These are phyloP conservation scores for Nitzschia sp. DNA, from an alignment of 108 stramenopile genomes.

Conservation along the genomic window DNA sequence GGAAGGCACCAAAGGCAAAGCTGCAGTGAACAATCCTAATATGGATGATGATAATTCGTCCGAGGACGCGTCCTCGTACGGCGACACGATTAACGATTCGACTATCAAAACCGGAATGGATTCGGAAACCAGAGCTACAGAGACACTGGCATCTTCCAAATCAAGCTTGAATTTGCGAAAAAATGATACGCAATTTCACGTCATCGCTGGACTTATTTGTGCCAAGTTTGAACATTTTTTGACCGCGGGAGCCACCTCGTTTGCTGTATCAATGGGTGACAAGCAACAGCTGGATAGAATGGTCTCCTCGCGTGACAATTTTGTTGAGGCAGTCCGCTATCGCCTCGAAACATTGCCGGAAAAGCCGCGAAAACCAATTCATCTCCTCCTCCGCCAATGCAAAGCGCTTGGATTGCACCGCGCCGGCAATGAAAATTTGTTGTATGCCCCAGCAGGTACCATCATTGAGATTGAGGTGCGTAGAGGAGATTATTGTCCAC, in stretches of 20 bases:
- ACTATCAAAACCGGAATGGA: not conserved
- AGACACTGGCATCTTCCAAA: not conserved
- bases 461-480: conserved; percentile 24
- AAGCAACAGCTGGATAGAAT: conserved; percentile 53
- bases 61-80: not conserved
- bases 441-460: conserved; percentile 41
- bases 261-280: conserved; percentile 50
- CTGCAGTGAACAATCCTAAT: no score
- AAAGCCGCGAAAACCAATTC: conserved; percentile 29
- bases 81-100: not conserved
- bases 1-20: no score
- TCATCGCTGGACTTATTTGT: conserved; percentile 65
- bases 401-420: conserved; percentile 64
- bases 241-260: conserved; percentile 14
- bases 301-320: conserved; percentile 42
- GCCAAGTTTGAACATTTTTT: conserved; percentile 53
- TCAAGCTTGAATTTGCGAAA: conserved; percentile 43
- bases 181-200: conserved; percentile 76
- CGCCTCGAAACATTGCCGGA: conserved; percentile 41
- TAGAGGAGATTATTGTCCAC: no score
- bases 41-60: no score
- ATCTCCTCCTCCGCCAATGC: conserved; percentile 61
- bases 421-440: conserved; percentile 50
- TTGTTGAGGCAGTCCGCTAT: conserved; percentile 69
- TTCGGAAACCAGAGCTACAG: not conserved